Evolutionary conservation across 345 rosid species (phyloP).

Genomic region (Eucalyptus leucophloia): DNA sequence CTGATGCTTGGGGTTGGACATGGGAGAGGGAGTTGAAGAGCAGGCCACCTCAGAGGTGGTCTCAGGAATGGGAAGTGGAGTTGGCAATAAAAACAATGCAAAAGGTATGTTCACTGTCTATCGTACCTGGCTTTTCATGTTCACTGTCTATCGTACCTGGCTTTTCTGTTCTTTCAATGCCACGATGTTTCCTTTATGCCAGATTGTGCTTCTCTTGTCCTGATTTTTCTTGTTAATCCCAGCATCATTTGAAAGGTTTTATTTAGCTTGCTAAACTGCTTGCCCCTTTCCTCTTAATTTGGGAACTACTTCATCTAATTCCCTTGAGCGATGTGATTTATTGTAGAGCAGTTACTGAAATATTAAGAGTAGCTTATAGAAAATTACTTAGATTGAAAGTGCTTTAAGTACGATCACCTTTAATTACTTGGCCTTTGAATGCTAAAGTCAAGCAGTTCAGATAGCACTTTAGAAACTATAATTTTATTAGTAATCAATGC

Average conservation of each 20-base stretch:
- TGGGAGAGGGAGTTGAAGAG: slow-evolving; percentile 83
- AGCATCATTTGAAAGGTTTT: background rate
- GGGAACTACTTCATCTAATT: background rate
- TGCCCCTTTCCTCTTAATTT: background rate
- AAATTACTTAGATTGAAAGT: background rate
- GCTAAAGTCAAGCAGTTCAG: background rate
- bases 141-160: background rate
- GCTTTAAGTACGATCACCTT: background rate
- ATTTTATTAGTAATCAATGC: background rate
- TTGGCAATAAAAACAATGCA: slow-evolving; percentile 66
- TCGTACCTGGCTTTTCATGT: too few species aligned
- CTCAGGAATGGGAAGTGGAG: slow-evolving; percentile 96
- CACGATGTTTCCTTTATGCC: background rate
- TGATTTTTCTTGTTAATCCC: background rate
- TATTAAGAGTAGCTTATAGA: background rate
- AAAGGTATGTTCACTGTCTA: slow-evolving; percentile 37
- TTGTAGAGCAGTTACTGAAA: background rate
- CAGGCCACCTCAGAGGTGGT: slow-evolving; percentile 71
- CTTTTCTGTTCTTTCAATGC: background rate
- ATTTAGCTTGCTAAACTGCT: background rate
- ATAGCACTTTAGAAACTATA: background rate
- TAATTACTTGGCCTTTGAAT: background rate
- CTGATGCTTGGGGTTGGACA: slow-evolving; percentile 99
- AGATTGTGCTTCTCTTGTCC: background rate
- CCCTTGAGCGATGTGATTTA: background rate